A percentile compares a stretch with the other conserved stretches of the same genome.
Conservation (phyloP, 257 asterid genomes). For the Gynochthodes officinalis region DNA sequence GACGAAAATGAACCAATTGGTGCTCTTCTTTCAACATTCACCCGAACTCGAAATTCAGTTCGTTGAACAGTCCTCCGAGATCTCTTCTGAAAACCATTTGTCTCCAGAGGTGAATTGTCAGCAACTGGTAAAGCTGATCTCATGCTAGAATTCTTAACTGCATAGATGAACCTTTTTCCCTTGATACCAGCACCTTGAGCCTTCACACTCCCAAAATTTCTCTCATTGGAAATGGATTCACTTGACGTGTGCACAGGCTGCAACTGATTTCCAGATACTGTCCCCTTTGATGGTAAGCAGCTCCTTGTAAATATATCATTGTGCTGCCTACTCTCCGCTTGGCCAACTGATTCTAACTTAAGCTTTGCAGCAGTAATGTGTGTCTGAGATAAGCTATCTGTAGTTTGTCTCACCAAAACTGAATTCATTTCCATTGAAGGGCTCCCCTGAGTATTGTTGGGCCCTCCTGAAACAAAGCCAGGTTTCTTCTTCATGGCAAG, state of each 20-base stretch:
- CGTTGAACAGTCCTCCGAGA: conserved; percentile 66
- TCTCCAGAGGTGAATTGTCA: conserved; percentile 39
- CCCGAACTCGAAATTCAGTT: conserved; percentile 79
- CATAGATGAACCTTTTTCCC: conserved; percentile 68
- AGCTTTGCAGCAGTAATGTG: conserved; percentile 28
- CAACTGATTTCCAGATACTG: conserved; percentile 40
- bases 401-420: conserved; percentile 28
- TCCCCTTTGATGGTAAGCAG: conserved; percentile 34
- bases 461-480: conserved; percentile 32
- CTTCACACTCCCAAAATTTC: conserved; percentile 38
- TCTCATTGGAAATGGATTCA: conserved; percentile 44
- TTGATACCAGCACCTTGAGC: conserved; percentile 46
- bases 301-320: conserved; percentile 32
- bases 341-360: conserved; percentile 32
- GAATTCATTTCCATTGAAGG: conserved; percentile 29
- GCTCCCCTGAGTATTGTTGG: conserved; percentile 36
- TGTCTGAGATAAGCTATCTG: conserved; percentile 19
- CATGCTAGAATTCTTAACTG: conserved; percentile 53
- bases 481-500: conserved; percentile 37
- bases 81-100: conserved; percentile 66
- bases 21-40: conserved; percentile 57
- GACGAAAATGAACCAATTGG: conserved; percentile 34
- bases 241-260: conserved; percentile 32
- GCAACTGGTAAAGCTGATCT: conserved; percentile 42
- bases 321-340: conserved; percentile 40